A percentile compares a stretch with the other conserved stretches of the same genome.
Conservation (phyloP, 1,139 yeast genomes). For the Magnusiomyces fungicola region DNA sequence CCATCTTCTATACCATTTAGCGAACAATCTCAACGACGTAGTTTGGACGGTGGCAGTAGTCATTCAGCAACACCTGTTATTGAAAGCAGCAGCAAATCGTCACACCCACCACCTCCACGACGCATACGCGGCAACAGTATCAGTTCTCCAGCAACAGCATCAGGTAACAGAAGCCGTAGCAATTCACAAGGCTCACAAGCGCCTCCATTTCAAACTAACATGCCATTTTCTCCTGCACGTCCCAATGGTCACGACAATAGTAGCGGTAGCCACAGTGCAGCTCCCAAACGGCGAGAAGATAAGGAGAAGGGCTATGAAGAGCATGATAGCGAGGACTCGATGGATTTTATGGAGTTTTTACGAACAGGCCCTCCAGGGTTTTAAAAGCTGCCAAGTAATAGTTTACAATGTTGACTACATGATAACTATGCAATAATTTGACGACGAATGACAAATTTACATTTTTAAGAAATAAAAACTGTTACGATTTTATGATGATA, state of each 20-base stretch:
- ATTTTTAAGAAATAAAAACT: neutral
- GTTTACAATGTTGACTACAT: no score
- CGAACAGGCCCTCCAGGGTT: neutral
- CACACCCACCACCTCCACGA: neutral
- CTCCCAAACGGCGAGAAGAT: neutral
- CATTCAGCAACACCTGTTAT: no score
- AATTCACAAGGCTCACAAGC: no score
- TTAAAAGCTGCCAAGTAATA: neutral
- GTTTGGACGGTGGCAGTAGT: no score
- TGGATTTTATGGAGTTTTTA: conserved; percentile 7
- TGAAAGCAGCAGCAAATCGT: neutral
- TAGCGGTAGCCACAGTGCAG: neutral
- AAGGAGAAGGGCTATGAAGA: neutral
- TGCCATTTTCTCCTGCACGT: no score
- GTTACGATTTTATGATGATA: neutral
- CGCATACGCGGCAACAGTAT: neutral
- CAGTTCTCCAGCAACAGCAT: neutral
- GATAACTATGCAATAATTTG: no score
- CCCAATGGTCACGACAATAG: neutral
- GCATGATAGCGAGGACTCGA: neutral
- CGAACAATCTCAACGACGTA: neutral
- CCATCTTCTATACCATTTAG: neutral
- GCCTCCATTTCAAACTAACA: no score
- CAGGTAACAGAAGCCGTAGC: neutral
- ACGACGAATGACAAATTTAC: no score